phyloP scores from a whole-genome alignment of 1,139 yeast genomes.

The Entelexis sorbosivorans region DNA sequence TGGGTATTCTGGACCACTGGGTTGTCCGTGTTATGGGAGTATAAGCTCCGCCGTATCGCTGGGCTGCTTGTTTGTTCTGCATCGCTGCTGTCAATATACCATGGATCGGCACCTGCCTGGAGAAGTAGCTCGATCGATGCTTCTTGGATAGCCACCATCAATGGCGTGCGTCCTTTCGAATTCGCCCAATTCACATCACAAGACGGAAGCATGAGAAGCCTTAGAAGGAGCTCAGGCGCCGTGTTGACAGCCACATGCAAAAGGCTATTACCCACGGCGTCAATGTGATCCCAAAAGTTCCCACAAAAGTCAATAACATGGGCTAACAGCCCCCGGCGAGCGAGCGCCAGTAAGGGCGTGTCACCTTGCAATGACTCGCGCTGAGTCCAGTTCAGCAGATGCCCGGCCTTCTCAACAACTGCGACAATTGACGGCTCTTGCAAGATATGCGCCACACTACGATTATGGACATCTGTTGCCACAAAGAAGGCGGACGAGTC shows the following conservation, averaged over 20 bases:
- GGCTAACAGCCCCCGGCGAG: not conserved
- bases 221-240: constrained; percentile 27
- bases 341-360: not conserved
- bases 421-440: not conserved
- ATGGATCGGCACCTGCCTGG: constrained; percentile 14
- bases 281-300: constrained; percentile 47
- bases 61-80: constrained; percentile 2
- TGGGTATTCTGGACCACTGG: not conserved
- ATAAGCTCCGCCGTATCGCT: not conserved
- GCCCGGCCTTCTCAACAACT: not conserved
- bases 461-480: constrained; percentile 31
- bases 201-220: constrained; percentile 34
- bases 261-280: constrained; percentile 60
- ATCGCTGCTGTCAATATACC: constrained; percentile 8
- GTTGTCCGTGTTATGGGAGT: not conserved
- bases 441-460: constrained; percentile 11
- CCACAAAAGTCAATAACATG: not conserved
- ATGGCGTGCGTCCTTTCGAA: constrained; percentile 20
- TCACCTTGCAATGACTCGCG: not conserved
- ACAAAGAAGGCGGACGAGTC: not conserved
- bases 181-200: constrained; percentile 57
- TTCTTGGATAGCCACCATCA: constrained; percentile 1
- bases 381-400: constrained; percentile 1
- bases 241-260: constrained; percentile 53
- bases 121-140: constrained; percentile 6